Percentiles rank a stretch among this genome's conserved stretches.
Evolutionary conservation across 2,329 filamentous ascomycete genomes (phyloP).

Genomic region (Claviceps sp.): DNA sequence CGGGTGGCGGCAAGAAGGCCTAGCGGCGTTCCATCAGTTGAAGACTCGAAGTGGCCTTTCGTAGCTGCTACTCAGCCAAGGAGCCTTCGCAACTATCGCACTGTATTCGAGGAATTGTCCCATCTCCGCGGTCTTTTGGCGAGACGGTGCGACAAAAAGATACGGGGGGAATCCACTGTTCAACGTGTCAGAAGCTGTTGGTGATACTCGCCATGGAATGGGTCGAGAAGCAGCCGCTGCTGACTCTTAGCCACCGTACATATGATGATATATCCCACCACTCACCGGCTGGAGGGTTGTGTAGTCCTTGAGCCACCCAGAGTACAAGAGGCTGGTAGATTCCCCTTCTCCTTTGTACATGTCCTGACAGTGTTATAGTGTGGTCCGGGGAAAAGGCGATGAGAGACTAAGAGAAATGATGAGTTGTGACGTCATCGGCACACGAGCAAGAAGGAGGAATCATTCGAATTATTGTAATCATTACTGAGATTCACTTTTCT

Average conservation of each 20-base stretch:
- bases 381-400: slow-evolving; percentile 17
- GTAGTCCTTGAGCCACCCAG: slow-evolving; percentile 16
- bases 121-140: slow-evolving; percentile 28
- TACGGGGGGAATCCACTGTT: slow-evolving; percentile 36
- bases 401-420: background rate
- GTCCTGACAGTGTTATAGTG: slow-evolving; percentile 31
- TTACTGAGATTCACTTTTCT: background rate
- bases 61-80: slow-evolving; percentile 29
- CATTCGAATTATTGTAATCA: background rate
- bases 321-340: slow-evolving; percentile 19
- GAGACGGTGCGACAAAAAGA: slow-evolving; percentile 27
- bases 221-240: slow-evolving; percentile 25
- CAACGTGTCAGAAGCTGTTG: slow-evolving; percentile 30
- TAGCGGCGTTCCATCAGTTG: slow-evolving; percentile 32
- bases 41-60: slow-evolving; percentile 32
- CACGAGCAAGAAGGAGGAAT: background rate
- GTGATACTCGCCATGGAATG: slow-evolving; percentile 42
- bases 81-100: slow-evolving; percentile 28
- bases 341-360: slow-evolving; percentile 34
- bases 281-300: slow-evolving; percentile 1
- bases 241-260: too few species aligned
- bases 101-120: slow-evolving; percentile 27
- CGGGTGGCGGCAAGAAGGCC: slow-evolving; percentile 5
- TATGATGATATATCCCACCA: too few species aligned
- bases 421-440: too few species aligned